phyloP scores from a whole-genome alignment of 192 early-diverging fungal genomes.

The Podila horticola region DNA sequence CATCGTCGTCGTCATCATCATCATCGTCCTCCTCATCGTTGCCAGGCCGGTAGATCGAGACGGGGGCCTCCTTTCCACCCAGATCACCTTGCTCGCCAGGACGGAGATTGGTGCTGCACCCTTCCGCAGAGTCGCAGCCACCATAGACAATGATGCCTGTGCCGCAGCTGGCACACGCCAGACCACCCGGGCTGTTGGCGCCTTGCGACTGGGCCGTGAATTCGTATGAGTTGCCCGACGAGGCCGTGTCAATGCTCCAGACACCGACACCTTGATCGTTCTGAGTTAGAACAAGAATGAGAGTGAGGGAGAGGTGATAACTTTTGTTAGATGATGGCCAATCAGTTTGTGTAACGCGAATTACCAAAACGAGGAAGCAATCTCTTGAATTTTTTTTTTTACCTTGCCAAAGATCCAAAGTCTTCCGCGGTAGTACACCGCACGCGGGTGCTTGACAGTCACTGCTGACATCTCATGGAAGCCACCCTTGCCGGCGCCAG shows the following conservation, averaged over 20 bases:
- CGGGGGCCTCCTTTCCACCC: slow-evolving; percentile 16
- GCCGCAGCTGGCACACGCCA: slow-evolving; percentile 43
- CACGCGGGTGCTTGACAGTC: slow-evolving; percentile 9
- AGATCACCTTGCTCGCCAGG: slow-evolving; percentile 11
- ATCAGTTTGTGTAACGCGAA: not conserved
- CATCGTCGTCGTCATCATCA: slow-evolving; percentile 8
- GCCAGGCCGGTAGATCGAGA: slow-evolving; percentile 30
- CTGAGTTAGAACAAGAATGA: not conserved
- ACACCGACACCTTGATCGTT: slow-evolving; percentile 29
- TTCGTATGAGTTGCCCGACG: slow-evolving; percentile 9
- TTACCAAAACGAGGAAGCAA: not conserved
- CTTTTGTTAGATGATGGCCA: not conserved
- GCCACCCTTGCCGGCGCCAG: slow-evolving; percentile 5
- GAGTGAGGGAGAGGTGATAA: not conserved
- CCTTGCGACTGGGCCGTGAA: slow-evolving; percentile 25
- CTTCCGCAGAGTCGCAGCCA: slow-evolving; percentile 27
- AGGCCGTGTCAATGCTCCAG: slow-evolving; percentile 28
- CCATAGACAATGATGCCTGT: slow-evolving; percentile 43
- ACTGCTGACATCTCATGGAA: slow-evolving; percentile 14
- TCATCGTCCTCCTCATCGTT: slow-evolving; percentile 14
- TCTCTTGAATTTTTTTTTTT: slow-evolving; percentile 1
- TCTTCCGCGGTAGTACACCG: slow-evolving; percentile 25
- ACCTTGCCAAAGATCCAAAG: slow-evolving; percentile 52
- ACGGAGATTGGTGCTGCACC: slow-evolving; percentile 36
- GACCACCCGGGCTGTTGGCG: slow-evolving; percentile 11